Conservation (phyloP, 2,329 filamentous ascomycete genomes). For the Colletotrichum lupini region DNA sequence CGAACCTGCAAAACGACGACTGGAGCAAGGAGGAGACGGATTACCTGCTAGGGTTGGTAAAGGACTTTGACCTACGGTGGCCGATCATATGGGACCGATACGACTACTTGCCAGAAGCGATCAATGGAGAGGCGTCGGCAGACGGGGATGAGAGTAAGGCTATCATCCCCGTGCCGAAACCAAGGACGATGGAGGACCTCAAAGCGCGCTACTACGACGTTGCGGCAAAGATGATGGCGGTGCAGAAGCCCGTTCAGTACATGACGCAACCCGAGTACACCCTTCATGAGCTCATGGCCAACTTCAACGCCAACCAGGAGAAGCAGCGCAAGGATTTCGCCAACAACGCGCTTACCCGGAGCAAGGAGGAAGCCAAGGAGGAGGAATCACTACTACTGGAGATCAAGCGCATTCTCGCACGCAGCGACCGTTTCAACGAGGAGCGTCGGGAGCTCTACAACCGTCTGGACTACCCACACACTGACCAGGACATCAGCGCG, state of each 20-base stretch:
- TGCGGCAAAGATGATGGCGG: conserved; percentile 82
- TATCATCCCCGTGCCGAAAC: conserved; percentile 62
- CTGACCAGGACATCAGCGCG: conserved; percentile 75
- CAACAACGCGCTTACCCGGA: conserved; percentile 80
- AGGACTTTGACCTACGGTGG: conserved; percentile 90
- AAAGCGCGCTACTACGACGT: conserved; percentile 93
- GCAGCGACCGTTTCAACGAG: conserved; percentile 86
- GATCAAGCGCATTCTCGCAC: conserved; percentile 88
- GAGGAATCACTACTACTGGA: conserved; percentile 91
- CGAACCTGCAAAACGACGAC: conserved; percentile 76
- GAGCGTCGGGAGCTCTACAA: conserved; percentile 89
- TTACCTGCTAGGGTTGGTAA: conserved; percentile 81
- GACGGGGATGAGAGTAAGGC: conserved; percentile 62
- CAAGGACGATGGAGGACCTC: conserved; percentile 85
- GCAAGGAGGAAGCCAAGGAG: conserved; percentile 89
- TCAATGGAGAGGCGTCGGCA: conserved; percentile 56
- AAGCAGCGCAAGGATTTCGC: conserved; percentile 86
- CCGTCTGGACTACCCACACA: conserved; percentile 83
- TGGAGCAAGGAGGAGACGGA: conserved; percentile 97
- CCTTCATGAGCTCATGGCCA: conserved; percentile 85
- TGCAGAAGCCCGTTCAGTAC: conserved; percentile 81
- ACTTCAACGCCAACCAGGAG: conserved; percentile 87
- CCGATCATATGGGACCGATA: conserved; percentile 93
- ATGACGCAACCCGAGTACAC: conserved; percentile 90
- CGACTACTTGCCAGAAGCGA: conserved; percentile 70